Evolutionary conservation across 176 grass and related monocot genomes (phyloP).

Genomic region (Secale cereale): DNA sequence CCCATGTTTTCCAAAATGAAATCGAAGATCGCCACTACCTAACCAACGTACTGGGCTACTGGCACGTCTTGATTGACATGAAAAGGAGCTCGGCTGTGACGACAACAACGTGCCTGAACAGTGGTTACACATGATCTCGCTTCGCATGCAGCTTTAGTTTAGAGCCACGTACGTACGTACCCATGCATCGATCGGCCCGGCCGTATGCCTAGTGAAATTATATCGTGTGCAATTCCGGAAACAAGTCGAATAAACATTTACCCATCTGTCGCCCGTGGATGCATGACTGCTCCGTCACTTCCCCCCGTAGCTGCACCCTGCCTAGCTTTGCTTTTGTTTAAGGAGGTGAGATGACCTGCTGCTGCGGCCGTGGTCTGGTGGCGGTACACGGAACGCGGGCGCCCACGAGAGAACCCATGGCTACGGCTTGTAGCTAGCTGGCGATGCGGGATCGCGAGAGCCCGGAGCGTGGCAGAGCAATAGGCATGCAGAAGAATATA

Average conservation of each 20-base stretch:
- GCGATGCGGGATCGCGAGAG: slow-evolving; percentile 2
- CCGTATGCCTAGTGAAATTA: background rate
- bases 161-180: background rate
- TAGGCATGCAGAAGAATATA: slow-evolving; percentile 26
- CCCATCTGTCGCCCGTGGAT: background rate
- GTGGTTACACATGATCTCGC: background rate
- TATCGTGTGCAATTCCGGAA: background rate
- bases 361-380: background rate
- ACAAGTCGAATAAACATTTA: background rate
- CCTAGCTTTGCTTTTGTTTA: slow-evolving; percentile 26
- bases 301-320: slow-evolving; percentile 7
- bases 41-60: background rate
- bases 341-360: background rate
- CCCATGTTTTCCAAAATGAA: background rate
- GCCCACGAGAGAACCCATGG: background rate
- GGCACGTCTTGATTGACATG: background rate
- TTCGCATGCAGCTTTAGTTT: background rate
- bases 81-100: background rate
- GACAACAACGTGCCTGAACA: background rate
- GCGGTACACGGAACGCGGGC: background rate
- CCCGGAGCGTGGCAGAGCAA: background rate
- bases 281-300: background rate
- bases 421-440: slow-evolving; percentile 31
- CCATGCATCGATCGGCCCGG: too few relatives aligned
- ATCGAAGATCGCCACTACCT: background rate